Base-by-base conservation (phyloP, 164 flowering plant species). In the Magnolia sinica region DNA sequence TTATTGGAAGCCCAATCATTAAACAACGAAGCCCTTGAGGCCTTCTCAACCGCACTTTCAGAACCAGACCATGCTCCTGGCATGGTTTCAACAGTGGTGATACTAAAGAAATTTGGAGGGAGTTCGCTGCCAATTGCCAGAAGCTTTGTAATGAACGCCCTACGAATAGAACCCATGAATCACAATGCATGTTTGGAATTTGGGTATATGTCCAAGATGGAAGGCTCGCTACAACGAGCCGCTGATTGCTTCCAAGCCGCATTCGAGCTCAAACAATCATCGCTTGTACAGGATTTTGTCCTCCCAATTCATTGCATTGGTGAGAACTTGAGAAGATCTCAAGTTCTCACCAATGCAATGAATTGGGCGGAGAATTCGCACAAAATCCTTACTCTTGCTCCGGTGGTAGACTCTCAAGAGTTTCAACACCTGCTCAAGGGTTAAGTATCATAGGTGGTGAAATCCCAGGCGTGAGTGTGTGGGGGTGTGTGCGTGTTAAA, bases 211-310 rank as follows among this genome's bases (percentile, higher is more conserved):
- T 83, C 90, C 45, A 96, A 90, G 83, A 86, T 52, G 86, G 96
- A 96, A 88, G 98, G 99, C 22, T 89, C 82, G 13, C 52, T 87
- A 23, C 86, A 85, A 45, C 92, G 88, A 85, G 98, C 99, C 6
- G 96, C 97, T 31, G 98, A 96, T 50, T 91, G 79, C 81, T 96
- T 94, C 78, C 99, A 91, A 79, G 98, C 97, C 73, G 95, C 99
- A 22, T 85, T 86, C 78, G 98, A 94, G 80, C 91, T 96, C 45
- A 74, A 90, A 80, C 82, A 81, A 68, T 87, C 98, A 37, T 88
- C 94, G 74, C 98, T 97, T 24, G 86, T 91, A 76, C 89, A 87
- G 77, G 82, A 87, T 81, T 90, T 90, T 76, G 71, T 64, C 67
- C 22, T 64, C 67, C 63, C 63, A 9, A 18, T 2, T 31, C 59